Evolutionary conservation across 306 rosid genomes (phyloP).

Genomic region (Luffa aegyptiaca): DNA sequence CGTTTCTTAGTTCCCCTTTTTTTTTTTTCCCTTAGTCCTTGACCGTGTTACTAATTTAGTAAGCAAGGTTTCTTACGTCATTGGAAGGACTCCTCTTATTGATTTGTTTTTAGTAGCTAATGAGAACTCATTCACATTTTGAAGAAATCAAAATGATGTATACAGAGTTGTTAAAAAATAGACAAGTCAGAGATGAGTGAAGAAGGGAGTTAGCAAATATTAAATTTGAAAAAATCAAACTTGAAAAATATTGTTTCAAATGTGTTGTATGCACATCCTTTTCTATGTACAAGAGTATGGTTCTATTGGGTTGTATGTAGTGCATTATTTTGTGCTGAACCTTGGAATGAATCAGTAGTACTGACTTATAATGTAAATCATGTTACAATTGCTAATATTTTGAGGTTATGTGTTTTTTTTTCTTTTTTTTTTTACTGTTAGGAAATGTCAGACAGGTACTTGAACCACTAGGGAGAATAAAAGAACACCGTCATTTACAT

Average conservation of each 20-base stretch:
- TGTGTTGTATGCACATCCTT: not conserved
- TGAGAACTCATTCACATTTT: not conserved
- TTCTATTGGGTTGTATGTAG: not conserved
- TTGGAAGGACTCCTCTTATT: not conserved
- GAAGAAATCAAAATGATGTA: not conserved
- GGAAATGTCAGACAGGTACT: not conserved
- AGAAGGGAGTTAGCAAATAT: not conserved
- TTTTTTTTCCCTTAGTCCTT: not conserved
- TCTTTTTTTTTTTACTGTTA: not conserved
- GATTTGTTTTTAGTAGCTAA: not conserved
- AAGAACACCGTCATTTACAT: not conserved
- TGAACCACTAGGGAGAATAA: not conserved
- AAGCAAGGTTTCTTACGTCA: not conserved
- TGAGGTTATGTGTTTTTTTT: not conserved
- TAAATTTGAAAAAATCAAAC: not conserved
- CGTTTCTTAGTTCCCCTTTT: not conserved
- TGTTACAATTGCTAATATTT: not conserved
- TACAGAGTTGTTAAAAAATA: not conserved
- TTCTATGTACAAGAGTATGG: not conserved
- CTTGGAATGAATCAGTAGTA: not conserved
- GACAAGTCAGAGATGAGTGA: not conserved
- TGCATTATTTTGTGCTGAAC: not conserved
- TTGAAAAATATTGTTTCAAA: not conserved
- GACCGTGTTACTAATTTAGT: not conserved
- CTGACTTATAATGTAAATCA: not conserved